phyloP scores from a whole-genome alignment of 2,329 filamentous ascomycete species.

The Fusarium continuum region DNA sequence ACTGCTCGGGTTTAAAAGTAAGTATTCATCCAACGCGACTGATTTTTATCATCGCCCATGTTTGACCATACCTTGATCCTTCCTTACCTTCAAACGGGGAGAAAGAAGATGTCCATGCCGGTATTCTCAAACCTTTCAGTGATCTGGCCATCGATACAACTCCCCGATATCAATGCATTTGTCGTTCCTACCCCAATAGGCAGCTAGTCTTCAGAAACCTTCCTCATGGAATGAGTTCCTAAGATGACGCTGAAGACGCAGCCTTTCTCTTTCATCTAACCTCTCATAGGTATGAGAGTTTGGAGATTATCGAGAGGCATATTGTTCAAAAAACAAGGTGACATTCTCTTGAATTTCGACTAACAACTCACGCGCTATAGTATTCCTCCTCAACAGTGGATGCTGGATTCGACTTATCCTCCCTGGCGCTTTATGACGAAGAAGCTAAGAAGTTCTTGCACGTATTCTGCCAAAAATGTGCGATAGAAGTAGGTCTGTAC shows the following conservation, averaged over 20 bases:
- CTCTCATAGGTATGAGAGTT: slow-evolving; percentile 58
- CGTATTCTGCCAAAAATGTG: slow-evolving; percentile 58
- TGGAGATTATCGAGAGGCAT: slow-evolving; percentile 59
- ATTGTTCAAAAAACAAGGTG: slow-evolving; percentile 45
- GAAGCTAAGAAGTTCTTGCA: slow-evolving; percentile 47
- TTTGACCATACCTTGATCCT: slow-evolving; percentile 2
- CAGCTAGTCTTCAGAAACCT: slow-evolving; percentile 48
- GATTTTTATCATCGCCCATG: slow-evolving; percentile 10
- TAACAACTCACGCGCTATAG: slow-evolving; percentile 46
- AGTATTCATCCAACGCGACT: slow-evolving; percentile 40
- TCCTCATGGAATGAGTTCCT: slow-evolving; percentile 55
- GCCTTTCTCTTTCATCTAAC: slow-evolving; percentile 56
- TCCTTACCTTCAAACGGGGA: slow-evolving; percentile 44
- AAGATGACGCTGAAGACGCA: slow-evolving; percentile 43
- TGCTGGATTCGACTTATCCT: slow-evolving; percentile 44
- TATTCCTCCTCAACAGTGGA: slow-evolving; percentile 50
- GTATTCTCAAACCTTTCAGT: slow-evolving; percentile 55
- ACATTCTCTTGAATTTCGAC: slow-evolving; percentile 11
- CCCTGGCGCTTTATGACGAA: slow-evolving; percentile 41
- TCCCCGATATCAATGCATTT: slow-evolving; percentile 65
- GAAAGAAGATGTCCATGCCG: slow-evolving; percentile 71
- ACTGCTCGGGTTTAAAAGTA: slow-evolving; percentile 64
- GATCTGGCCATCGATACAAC: slow-evolving; percentile 74
- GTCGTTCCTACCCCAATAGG: slow-evolving; percentile 40
- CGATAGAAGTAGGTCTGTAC: slow-evolving; percentile 57